Evolutionary conservation across 2,329 filamentous ascomycete genomes (phyloP).

Genomic region (Trichophyton benhamiae): DNA sequence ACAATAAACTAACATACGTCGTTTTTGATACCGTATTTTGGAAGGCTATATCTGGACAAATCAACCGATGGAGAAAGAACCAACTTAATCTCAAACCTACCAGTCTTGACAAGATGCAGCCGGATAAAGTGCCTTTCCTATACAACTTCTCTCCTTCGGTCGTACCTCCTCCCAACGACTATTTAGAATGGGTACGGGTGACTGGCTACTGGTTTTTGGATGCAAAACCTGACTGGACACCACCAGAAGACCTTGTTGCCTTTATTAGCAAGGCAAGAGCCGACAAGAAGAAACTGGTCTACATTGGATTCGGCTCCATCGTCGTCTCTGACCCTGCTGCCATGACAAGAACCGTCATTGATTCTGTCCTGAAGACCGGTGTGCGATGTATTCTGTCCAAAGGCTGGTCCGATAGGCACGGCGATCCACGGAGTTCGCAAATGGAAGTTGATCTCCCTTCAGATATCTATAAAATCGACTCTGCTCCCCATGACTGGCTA

Average conservation of each 20-base stretch:
- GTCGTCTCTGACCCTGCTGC: conserved; percentile 80
- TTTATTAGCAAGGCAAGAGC: conserved; percentile 75
- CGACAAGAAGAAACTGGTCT: conserved; percentile 84
- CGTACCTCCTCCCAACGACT: conserved; percentile 87
- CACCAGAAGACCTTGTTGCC: conserved; percentile 59
- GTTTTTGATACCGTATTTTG: conserved; percentile 97
- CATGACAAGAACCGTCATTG: conserved; percentile 83
- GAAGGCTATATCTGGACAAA: conserved; percentile 79
- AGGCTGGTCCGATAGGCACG: conserved; percentile 83
- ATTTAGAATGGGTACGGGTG: conserved; percentile 92
- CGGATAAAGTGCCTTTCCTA: conserved; percentile 93
- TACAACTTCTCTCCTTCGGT: conserved; percentile 96
- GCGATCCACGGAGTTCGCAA: conserved; percentile 45
- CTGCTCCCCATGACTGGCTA: conserved; percentile 91
- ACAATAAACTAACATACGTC: conserved; percentile 90
- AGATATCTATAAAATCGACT: conserved; percentile 78
- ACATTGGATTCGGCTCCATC: conserved; percentile 94
- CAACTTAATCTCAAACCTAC: conserved; percentile 68
- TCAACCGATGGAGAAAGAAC: conserved; percentile 85
- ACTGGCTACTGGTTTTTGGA: conserved; percentile 98
- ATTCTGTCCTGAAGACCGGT: conserved; percentile 79
- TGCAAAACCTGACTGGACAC: conserved; percentile 57
- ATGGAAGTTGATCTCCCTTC: conserved; percentile 58
- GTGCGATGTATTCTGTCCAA: conserved; percentile 92
- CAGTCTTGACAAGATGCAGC: conserved; percentile 77